phyloP scores from a whole-genome alignment of 345 rosid species.

The Populus pruinosa region DNA sequence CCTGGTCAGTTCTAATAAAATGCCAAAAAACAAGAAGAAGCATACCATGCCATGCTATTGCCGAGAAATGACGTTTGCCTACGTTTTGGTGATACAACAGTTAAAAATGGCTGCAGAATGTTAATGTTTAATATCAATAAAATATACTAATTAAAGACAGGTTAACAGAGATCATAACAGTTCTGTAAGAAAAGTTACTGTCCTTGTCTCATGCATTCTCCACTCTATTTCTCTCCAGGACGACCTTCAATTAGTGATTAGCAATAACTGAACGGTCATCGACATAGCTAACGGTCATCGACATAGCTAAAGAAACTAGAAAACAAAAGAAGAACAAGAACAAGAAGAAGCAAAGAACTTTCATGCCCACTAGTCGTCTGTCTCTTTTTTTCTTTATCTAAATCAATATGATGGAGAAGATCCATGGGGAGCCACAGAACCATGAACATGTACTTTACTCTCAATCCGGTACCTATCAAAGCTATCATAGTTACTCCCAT shows the following conservation, averaged over 20 bases:
- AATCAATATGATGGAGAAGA: slow-evolving; percentile 20
- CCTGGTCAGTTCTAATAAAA: background rate
- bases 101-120: background rate
- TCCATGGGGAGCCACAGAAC: slow-evolving; percentile 14
- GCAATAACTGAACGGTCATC: slow-evolving; percentile 7
- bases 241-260: slow-evolving; percentile 9
- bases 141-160: slow-evolving; percentile 2
- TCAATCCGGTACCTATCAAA: slow-evolving; percentile 5
- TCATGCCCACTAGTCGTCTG: background rate
- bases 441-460: slow-evolving; percentile 15
- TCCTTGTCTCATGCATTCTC: slow-evolving; percentile 16
- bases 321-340: background rate
- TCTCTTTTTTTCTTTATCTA: background rate
- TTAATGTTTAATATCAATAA: too few species aligned
- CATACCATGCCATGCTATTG: background rate
- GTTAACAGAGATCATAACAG: slow-evolving; percentile 5
- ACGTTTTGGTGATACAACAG: background rate
- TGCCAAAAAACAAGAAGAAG: background rate
- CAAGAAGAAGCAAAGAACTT: background rate
- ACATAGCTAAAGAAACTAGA: slow-evolving; percentile 2
- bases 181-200: slow-evolving; percentile 10
- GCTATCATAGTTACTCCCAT: background rate
- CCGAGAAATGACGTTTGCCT: background rate
- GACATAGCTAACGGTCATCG: background rate
- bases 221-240: slow-evolving; percentile 2